These are phyloP conservation scores for Diplocarpon rosae DNA, from an alignment of 2,329 filamentous ascomycete species.

Conservation along the genomic window DNA sequence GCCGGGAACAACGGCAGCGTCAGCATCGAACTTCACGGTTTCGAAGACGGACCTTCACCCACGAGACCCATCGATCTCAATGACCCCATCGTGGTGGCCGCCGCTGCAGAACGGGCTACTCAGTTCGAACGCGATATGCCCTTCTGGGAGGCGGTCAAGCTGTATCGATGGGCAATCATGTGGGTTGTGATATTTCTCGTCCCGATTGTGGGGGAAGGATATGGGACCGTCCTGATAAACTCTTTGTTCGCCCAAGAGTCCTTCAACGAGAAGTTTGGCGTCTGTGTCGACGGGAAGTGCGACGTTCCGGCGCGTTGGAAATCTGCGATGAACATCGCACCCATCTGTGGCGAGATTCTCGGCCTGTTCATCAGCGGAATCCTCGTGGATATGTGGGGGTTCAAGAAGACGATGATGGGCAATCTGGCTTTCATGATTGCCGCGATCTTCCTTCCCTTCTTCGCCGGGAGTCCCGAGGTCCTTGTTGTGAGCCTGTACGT, in stretches of 20 bases:
- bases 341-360: conserved; percentile 30
- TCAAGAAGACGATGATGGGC: conserved; percentile 34
- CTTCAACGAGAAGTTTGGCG: conserved; percentile 28
- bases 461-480: conserved; percentile 33
- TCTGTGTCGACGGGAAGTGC: conserved; percentile 24
- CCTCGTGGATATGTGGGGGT: conserved; percentile 34
- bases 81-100: conserved; percentile 1
- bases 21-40: background rate
- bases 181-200: background rate
- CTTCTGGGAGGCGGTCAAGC: background rate
- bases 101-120: background rate
- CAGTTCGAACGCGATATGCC: background rate
- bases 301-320: conserved; percentile 26
- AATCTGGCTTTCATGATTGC: conserved; percentile 33
- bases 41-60: background rate
- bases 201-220: background rate
- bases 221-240: background rate
- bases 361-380: conserved; percentile 37
- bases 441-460: conserved; percentile 38
- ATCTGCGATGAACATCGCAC: conserved; percentile 23
- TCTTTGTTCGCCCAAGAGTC: conserved; percentile 29
- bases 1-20: too few relatives aligned
- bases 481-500: conserved; percentile 31
- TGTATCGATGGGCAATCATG: background rate
- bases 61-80: background rate